phyloP scores from a whole-genome alignment of 345 rosid species.

The Ricinus communis region DNA sequence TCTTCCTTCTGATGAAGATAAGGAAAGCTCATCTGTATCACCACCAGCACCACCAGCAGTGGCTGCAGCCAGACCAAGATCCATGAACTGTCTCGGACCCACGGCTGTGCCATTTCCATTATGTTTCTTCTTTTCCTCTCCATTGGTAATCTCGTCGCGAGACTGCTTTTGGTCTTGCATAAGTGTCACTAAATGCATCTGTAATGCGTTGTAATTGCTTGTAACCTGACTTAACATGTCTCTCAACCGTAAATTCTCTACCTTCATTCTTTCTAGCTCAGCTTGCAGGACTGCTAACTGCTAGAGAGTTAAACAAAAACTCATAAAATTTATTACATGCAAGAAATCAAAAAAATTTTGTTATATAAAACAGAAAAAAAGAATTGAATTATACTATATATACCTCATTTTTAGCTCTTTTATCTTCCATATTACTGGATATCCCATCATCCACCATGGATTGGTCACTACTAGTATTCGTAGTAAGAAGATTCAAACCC shows the following conservation, averaged over 20 bases:
- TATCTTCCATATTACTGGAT: conserved; percentile 48
- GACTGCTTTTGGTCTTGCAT: conserved; percentile 32
- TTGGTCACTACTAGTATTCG: conserved; percentile 59
- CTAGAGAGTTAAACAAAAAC: neutral
- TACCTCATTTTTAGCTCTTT: conserved; percentile 53
- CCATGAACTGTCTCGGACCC: conserved; percentile 51
- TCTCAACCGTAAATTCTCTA: conserved; percentile 53
- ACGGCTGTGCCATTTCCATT: conserved; percentile 18
- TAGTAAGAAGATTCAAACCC: conserved; percentile 59
- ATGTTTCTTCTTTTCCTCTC: conserved; percentile 24
- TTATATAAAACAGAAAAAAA: neutral
- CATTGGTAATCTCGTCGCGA: conserved; percentile 5
- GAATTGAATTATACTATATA: neutral
- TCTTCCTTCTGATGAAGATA: conserved; percentile 50
- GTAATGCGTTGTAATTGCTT: conserved; percentile 44
- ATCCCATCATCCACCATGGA: conserved; percentile 64
- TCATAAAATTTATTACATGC: neutral
- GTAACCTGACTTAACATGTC: conserved; percentile 45
- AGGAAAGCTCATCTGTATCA: conserved; percentile 43
- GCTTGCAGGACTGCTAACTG: conserved; percentile 51
- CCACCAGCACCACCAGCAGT: conserved; percentile 10
- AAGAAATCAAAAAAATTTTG: neutral
- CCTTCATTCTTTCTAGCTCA: conserved; percentile 43
- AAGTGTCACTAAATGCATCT: conserved; percentile 40
- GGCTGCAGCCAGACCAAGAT: conserved; percentile 44